Evolutionary conservation across 2,329 filamentous ascomycete genomes (phyloP).

Genomic region (Daldinia eschscholtzii): DNA sequence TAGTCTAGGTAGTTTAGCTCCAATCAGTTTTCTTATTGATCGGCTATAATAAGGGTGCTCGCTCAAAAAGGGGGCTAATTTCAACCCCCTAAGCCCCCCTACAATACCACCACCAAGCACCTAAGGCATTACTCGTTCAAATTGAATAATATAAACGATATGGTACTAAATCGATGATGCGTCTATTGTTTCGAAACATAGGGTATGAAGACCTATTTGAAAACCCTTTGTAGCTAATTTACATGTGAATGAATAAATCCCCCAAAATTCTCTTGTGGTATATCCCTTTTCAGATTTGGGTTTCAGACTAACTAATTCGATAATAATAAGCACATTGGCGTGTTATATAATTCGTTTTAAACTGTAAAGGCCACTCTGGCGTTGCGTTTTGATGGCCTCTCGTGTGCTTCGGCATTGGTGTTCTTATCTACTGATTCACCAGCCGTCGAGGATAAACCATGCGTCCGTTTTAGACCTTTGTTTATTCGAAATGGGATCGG

Average conservation of each 20-base stretch:
- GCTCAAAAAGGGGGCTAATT: not conserved
- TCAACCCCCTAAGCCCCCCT: not conserved
- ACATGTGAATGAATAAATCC: not conserved
- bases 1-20: not conserved
- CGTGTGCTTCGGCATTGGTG: not conserved
- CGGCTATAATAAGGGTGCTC: not conserved
- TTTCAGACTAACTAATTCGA: not conserved
- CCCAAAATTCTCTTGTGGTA: not conserved
- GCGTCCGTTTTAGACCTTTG: slow-evolving; percentile 38
- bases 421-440: not conserved
- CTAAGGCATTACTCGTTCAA: not conserved
- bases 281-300: slow-evolving; percentile 1
- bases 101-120: not conserved
- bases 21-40: not conserved
- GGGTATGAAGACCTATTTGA: not conserved
- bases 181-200: not conserved
- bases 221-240: not conserved
- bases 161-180: not conserved
- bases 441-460: slow-evolving; percentile 20
- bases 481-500: slow-evolving; percentile 27
- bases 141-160: not conserved
- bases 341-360: not conserved
- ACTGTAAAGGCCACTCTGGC: slow-evolving; percentile 36
- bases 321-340: not conserved
- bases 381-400: slow-evolving; percentile 37